Base-by-base conservation (phyloP, 345 rosid genomes). In the Populus euphratica region DNA sequence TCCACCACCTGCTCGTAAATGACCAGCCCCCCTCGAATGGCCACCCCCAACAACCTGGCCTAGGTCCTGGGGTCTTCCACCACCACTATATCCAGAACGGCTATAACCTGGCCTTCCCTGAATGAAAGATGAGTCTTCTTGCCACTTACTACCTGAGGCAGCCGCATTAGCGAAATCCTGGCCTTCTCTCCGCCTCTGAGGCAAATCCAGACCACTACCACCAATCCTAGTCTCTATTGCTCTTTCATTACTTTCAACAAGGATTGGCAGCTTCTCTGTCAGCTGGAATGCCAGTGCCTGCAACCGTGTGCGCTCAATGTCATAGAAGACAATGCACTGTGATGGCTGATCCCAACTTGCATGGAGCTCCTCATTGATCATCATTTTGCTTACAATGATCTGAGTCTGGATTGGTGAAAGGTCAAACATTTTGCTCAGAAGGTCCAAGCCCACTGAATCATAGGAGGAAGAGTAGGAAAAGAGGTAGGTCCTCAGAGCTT, bases 321-420 rank as follows among this genome's bases (percentile, higher is more conserved):
- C 89, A n/a, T 87, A 93, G 93, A 94, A 90, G 82, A 91, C 72
- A 8, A 92, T 72, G 75, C 96, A 91, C 5, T 47, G 81, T 10
- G 94, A 89, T 44, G 97, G 93, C 84, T 94, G 97, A 81, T 94
- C 97, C 98, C 97, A 94, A 70, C 88, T 88, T 43, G 94, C 94
- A 36, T 79, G 87, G 49, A 93, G 92, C 81, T 93, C 94, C 74
- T 92, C 92, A 21, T 83, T 87, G 79, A 92, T 88, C 94, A 92
- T 90, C 97, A 92, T 88, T 87, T 90, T 94, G 89, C 96, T 92
- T 23, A 89, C 91, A 7, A 87, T 77, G 83, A 94, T 76, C 72
- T 89, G 97, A 33, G 75, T 81, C 85, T 89, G 89, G 27, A 80
- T 76, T 56, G 85, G 90, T 0, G 91, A 81, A 44, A 94, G 84